These are phyloP conservation scores for Hibiscus mutabilis DNA, from an alignment of 345 rosid species.

Conservation along the genomic window DNA sequence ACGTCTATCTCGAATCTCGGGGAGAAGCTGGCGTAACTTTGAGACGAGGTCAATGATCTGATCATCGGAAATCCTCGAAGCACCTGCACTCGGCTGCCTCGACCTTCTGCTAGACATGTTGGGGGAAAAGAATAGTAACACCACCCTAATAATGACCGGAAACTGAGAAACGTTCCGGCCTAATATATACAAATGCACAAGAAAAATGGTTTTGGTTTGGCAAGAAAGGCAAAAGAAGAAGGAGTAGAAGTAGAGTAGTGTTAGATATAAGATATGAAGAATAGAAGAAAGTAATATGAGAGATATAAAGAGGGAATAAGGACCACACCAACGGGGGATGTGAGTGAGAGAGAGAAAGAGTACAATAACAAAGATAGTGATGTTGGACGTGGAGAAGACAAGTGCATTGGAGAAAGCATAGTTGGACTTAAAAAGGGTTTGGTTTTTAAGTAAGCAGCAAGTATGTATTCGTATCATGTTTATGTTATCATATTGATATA, in stretches of 20 bases:
- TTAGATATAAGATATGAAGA: slow-evolving; percentile 31
- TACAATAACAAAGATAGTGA: slow-evolving; percentile 48
- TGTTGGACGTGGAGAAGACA: slow-evolving; percentile 83
- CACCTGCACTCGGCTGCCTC: slow-evolving; percentile 46
- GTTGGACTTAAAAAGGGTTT: slow-evolving; percentile 22
- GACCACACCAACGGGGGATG: slow-evolving; percentile 35
- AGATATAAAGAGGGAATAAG: slow-evolving; percentile 52
- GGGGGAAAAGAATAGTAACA: not conserved
- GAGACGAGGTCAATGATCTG: slow-evolving; percentile 86
- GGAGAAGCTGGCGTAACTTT: slow-evolving; percentile 76
- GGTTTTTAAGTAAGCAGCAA: not conserved
- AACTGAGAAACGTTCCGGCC: not conserved
- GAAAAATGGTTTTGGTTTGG: not conserved
- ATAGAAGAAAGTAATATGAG: slow-evolving; percentile 37
- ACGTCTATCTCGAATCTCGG: slow-evolving; percentile 78
- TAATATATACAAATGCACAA: not conserved
- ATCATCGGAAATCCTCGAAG: slow-evolving; percentile 77
- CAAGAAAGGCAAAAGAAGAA: slow-evolving; percentile 3
- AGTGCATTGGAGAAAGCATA: slow-evolving; percentile 54
- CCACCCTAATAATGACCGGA: not conserved
- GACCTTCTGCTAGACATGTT: slow-evolving; percentile 87
- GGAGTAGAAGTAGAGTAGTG: slow-evolving; percentile 7
- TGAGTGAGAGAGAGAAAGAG: slow-evolving; percentile 20
- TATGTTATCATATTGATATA: too few species aligned
- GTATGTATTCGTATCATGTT: not conserved